These are phyloP conservation scores for Botrytis medusae DNA, from an alignment of 2,329 filamentous ascomycete species.

Conservation along the genomic window DNA sequence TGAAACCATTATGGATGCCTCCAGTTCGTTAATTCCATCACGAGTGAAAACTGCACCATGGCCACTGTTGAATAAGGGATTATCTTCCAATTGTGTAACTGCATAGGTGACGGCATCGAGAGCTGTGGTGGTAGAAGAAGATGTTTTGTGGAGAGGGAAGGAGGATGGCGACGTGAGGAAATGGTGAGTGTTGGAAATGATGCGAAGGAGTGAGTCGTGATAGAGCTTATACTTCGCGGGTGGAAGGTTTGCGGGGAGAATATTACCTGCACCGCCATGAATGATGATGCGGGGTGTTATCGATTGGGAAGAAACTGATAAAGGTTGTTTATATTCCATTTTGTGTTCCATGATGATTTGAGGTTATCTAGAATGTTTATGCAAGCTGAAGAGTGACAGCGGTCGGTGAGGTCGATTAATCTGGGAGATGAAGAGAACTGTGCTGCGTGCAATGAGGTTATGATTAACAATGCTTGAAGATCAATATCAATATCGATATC, in stretches of 20 bases:
- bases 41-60: slow-evolving; percentile 85
- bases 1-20: slow-evolving; percentile 84
- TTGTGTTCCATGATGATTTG: slow-evolving; percentile 15
- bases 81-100: slow-evolving; percentile 73
- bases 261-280: slow-evolving; percentile 67
- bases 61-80: slow-evolving; percentile 80
- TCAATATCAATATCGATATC: not conserved
- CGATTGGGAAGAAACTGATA: not conserved
- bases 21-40: slow-evolving; percentile 79
- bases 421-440: not conserved
- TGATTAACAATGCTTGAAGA: not conserved
- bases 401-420: not conserved
- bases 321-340: slow-evolving; percentile 31
- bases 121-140: slow-evolving; percentile 47
- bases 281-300: slow-evolving; percentile 42
- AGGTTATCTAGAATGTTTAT: not conserved
- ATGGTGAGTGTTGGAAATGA: slow-evolving; percentile 51
- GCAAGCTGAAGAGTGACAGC: not conserved
- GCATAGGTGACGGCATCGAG: slow-evolving; percentile 75
- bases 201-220: slow-evolving; percentile 58
- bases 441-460: not conserved
- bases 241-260: slow-evolving; percentile 58
- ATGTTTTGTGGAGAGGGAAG: slow-evolving; percentile 54
- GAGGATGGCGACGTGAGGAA: slow-evolving; percentile 53
- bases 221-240: slow-evolving; percentile 58